Evolutionary conservation across 768 basidiomycete species (phyloP), one percentile per base, ranked within the genome.

Genomic region (Tricholoma matsutake): DNA sequence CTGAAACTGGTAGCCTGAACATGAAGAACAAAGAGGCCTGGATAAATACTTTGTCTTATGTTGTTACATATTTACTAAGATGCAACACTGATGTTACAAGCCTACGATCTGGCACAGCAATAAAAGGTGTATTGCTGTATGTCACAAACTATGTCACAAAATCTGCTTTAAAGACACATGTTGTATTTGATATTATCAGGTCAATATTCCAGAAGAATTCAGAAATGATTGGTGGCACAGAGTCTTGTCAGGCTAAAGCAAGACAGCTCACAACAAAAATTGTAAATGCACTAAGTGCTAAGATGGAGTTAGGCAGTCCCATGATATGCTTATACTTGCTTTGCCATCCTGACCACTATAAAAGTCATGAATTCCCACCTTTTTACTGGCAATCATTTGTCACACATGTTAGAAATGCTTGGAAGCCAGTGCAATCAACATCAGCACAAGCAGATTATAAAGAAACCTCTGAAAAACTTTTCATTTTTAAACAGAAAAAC

Each of bases 321-420:
- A 71, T 77, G 71, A 67, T 66, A 0, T 68, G 62, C 28, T 39
- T 72, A 56, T 74, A 76, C 59, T 34, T 77, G 3, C 53, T 76
- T 1, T 71, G 69, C 2, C 58, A 69, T 64, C 73, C 73, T 4
- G 76, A 77, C 63, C 73, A 74, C 45, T 77, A 75, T 52, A 71
- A 67, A 0, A 72, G 60, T 56, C 68, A 71, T 45, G 55, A 32
- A 25, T 78, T 73, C 60, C 60, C 65, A 1, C 39, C 65, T 8
- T 72, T 76, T 34, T 69, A 62, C 35, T 78, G 75, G 76, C 20
- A 49, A 28, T 10, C 20, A 2, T 63, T 29, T 61, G 52, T 63
- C 4, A 39, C n/a, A 6, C 54, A 65, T 34, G 57, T 54, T 7
- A 34, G n/a, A 5, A 22, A 13, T 11, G 37, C 28, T 25, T 62